Evolutionary conservation across 768 basidiomycete genomes (phyloP).

Genomic region (Leccinum boreale): DNA sequence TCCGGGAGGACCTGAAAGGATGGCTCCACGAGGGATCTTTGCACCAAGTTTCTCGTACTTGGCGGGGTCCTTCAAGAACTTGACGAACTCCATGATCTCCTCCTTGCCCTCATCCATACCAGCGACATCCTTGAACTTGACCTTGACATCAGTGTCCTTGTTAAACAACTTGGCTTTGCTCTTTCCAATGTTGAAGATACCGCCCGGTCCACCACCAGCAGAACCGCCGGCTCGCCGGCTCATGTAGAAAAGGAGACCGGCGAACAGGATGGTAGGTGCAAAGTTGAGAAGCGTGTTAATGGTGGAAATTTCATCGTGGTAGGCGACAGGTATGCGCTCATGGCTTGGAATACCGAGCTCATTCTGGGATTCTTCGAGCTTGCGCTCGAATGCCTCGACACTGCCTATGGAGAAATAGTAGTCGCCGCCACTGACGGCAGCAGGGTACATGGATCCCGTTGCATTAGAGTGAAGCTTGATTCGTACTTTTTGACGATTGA

Average conservation of each 20-base stretch:
- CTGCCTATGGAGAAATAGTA: slow-evolving; percentile 98
- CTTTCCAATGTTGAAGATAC: slow-evolving; percentile 97
- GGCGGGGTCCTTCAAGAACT: slow-evolving; percentile 93
- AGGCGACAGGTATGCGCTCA: slow-evolving; percentile 95
- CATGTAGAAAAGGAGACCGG: slow-evolving; percentile 87
- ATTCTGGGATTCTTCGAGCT: slow-evolving; percentile 88
- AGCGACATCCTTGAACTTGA: slow-evolving; percentile 94
- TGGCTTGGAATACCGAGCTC: slow-evolving; percentile 90
- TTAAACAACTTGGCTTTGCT: slow-evolving; percentile 94
- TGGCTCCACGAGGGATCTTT: slow-evolving; percentile 94
- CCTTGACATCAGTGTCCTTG: slow-evolving; percentile 91
- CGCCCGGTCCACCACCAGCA: slow-evolving; percentile 66
- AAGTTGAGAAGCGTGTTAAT: slow-evolving; percentile 82
- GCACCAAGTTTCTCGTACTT: slow-evolving; percentile 96
- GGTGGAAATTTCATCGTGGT: slow-evolving; percentile 90
- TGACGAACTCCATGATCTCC: slow-evolving; percentile 99
- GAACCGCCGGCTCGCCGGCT: slow-evolving; percentile 65
- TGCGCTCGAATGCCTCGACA: slow-evolving; percentile 93
- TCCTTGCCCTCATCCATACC: slow-evolving; percentile 99
- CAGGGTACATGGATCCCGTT: slow-evolving; percentile 71
- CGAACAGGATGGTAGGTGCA: slow-evolving; percentile 91
- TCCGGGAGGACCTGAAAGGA: slow-evolving; percentile 93
- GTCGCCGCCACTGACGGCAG: slow-evolving; percentile 51
- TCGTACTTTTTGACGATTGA: slow-evolving; percentile 88
- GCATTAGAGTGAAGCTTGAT: slow-evolving; percentile 93